Evolutionary conservation across 345 rosid genomes (phyloP).

Genomic region (Toxicodendron radicans): DNA sequence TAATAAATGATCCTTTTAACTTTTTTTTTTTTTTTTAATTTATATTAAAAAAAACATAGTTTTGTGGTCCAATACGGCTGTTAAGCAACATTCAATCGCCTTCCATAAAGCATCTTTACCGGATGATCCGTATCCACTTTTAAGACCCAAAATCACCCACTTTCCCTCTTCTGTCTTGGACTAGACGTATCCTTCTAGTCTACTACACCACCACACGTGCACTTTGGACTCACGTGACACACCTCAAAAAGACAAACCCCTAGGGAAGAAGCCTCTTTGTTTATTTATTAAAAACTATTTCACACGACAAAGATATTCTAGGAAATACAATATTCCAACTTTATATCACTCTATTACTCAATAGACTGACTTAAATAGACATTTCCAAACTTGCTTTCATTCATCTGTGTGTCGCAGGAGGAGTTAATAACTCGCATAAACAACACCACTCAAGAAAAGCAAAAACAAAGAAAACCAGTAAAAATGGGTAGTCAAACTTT

Average conservation of each 20-base stretch:
- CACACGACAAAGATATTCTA: conserved; percentile 46
- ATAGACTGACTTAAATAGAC: conserved; percentile 3
- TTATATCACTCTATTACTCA: neutral
- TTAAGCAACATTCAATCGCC: conserved; percentile 13
- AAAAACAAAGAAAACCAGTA: conserved; percentile 3
- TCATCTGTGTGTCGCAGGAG: conserved; percentile 21
- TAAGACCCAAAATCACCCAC: conserved; percentile 20
- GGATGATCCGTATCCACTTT: conserved; percentile 50
- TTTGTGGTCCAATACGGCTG: conserved; percentile 32
- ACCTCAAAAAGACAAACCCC: conserved; percentile 24
- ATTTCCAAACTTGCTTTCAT: conserved; percentile 30
- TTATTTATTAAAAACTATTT: conserved; percentile 16
- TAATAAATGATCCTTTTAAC: neutral
- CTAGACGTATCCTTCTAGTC: conserved; percentile 31
- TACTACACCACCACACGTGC: conserved; percentile 47
- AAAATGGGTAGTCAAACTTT: conserved; percentile 39
- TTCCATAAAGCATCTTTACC: conserved; percentile 40
- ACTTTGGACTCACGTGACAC: conserved; percentile 38
- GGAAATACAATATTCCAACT: neutral
- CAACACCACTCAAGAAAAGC: conserved; percentile 12
- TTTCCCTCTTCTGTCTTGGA: conserved; percentile 16
- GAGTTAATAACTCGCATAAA: conserved; percentile 15
- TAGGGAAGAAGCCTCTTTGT: neutral
- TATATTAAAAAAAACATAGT: no score
- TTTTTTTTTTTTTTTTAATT: no score